phyloP scores from a whole-genome alignment of 2,329 filamentous ascomycete species.

The Clarireedia paspali region DNA sequence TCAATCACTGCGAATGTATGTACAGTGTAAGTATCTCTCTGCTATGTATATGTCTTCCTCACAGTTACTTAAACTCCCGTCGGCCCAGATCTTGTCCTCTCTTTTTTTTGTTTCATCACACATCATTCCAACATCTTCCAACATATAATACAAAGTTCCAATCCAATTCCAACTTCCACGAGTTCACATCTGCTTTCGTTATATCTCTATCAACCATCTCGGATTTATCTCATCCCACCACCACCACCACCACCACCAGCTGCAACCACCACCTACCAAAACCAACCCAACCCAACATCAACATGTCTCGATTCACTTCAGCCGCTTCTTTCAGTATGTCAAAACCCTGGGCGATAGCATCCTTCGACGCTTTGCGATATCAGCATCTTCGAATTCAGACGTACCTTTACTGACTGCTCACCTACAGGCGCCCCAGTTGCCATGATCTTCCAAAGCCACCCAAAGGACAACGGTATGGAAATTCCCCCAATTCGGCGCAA shows the following conservation, averaged over 20 bases:
- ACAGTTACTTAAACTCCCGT: conserved; percentile 5
- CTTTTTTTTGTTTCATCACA: conserved; percentile 4
- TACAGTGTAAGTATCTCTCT: neutral
- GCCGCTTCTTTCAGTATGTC: conserved; percentile 4
- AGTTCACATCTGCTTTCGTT: neutral
- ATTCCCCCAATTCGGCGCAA: neutral
- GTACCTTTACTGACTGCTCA: neutral
- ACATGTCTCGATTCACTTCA: neutral
- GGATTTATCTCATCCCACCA: neutral
- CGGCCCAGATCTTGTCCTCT: neutral
- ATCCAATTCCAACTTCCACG: neutral
- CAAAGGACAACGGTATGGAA: conserved; percentile 4
- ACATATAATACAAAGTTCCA: conserved; percentile 7
- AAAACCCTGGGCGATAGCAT: neutral
- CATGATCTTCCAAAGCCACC: conserved; percentile 5
- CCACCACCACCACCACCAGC: neutral
- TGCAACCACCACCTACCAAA: neutral
- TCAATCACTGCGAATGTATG: neutral
- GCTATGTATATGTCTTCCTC: neutral
- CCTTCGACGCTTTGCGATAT: neutral
- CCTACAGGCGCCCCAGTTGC: neutral
- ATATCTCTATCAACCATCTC: neutral
- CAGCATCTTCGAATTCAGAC: neutral
- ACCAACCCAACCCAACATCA: neutral
- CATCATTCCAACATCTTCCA: conserved; percentile 1